Base-by-base conservation (phyloP, 176 grass and related monocot species). In the Zoysia pacifica region DNA sequence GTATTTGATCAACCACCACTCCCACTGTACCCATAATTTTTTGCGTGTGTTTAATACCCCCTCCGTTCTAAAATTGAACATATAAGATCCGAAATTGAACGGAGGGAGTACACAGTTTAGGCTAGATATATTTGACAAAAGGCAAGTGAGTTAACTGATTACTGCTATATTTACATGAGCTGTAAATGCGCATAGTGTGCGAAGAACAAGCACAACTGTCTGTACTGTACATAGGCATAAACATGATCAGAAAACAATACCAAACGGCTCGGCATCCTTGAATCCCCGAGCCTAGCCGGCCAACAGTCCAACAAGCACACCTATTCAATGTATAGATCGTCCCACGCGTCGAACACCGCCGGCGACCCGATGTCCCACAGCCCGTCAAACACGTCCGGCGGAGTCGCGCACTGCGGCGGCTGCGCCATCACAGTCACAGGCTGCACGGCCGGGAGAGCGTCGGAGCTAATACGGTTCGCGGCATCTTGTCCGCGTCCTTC, bases 311-410 rank as follows among this genome's bases (percentile, higher is more conserved):
- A 28, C 28, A 28, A 28, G 28, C 42, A 0, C 14, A 2, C 2
- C 70, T 41, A 75, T 39, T 85, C 72, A 14, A 76, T 58, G 56
- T 71, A 65, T 14, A 89, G 61, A 19, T 85, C 87, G 1, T 42
- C 36, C 87, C 87, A 89, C 44, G 66, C 19, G 11, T 85, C 82
- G 59, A 89, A 85, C 78, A 77, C 87, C 28, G 28, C 28, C 87
- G 87, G 87, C 82, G 73, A 85, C 19, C 87, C 72, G 60, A 89
- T 37, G 78, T 89, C 87, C n/a, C 50, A 2, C 58, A 81, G 77
- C 77, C 49, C 82, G 44, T 85, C 72, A 28, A 85, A 89, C 77
- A 89, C 65, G 13, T 58, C 72, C 43, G 45, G 49, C 82, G 70
- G 39, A 7, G 45, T 28, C 28, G 28, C 40, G 69, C 70, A 74